These are phyloP conservation scores for Apostasia ramifera DNA, from an alignment of 106 monocot genomes.

Conservation along the genomic window DNA sequence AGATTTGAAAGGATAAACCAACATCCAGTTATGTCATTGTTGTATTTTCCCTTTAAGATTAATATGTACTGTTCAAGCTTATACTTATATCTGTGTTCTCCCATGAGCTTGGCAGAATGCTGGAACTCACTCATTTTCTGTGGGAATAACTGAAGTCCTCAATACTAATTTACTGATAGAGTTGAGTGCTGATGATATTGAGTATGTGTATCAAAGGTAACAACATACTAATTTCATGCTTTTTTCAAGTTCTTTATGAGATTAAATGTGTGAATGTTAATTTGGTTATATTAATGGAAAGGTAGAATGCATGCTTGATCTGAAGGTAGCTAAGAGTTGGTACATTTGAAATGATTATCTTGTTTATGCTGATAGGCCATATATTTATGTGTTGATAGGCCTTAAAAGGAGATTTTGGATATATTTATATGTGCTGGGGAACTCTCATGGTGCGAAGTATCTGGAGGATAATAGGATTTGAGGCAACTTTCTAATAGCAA, in stretches of 20 bases:
- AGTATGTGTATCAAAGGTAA: slow-evolving; percentile 94
- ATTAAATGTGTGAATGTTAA: neutral
- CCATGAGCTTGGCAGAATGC: slow-evolving; percentile 44
- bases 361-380: too few species aligned
- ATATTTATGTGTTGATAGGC: too few species aligned
- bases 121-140: slow-evolving; percentile 84
- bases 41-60: slow-evolving; percentile 4
- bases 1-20: slow-evolving; percentile 95
- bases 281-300: neutral
- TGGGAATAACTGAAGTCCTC: slow-evolving; percentile 84
- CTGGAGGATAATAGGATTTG: too few species aligned
- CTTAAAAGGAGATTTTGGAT: too few species aligned
- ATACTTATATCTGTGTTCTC: neutral
- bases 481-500: too few species aligned
- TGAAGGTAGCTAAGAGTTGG: neutral
- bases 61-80: slow-evolving; percentile 6
- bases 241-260: neutral
- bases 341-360: too few species aligned
- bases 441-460: too few species aligned
- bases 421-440: too few species aligned
- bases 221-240: neutral
- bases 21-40: slow-evolving; percentile 62
- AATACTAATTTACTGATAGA: slow-evolving; percentile 84
- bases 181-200: slow-evolving; percentile 91
- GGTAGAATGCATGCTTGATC: neutral